Evolutionary conservation across 352 stramenopile genomes (phyloP).

Genomic region (Pythium insidiosum): DNA sequence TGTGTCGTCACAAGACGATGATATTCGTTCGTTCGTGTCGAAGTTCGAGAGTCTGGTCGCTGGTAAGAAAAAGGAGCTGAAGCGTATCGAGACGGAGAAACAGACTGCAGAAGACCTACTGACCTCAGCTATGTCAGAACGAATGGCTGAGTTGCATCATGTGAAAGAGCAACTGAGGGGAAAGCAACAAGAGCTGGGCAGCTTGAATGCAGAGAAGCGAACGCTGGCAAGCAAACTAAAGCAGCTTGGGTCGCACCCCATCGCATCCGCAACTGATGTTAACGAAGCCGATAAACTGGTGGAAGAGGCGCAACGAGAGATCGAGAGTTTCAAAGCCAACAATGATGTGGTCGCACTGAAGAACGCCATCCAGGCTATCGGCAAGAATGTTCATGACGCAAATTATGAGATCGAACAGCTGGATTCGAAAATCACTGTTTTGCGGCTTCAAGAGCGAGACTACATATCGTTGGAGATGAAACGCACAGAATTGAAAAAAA

Average conservation of each 20-base stretch:
- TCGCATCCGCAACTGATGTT: slow-evolving; percentile 42
- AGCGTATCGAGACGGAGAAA: slow-evolving; percentile 26
- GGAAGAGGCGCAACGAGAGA: slow-evolving; percentile 29
- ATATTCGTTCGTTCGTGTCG: slow-evolving; percentile 38
- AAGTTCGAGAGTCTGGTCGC: slow-evolving; percentile 39
- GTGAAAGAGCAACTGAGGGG: slow-evolving; percentile 32
- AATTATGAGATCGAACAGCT: slow-evolving; percentile 37
- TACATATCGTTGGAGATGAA: slow-evolving; percentile 43
- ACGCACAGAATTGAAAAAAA: slow-evolving; percentile 27
- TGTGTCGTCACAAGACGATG: slow-evolving; percentile 39
- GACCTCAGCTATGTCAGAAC: slow-evolving; percentile 33
- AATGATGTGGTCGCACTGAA: slow-evolving; percentile 29
- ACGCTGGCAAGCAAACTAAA: slow-evolving; percentile 27
- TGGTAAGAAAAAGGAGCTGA: slow-evolving; percentile 31
- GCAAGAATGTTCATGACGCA: slow-evolving; percentile 30
- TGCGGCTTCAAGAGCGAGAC: slow-evolving; percentile 41
- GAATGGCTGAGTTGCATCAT: slow-evolving; percentile 45
- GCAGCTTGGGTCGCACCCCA: slow-evolving; percentile 20
- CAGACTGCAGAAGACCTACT: slow-evolving; percentile 34
- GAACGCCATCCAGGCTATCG: slow-evolving; percentile 31
- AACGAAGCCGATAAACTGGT: slow-evolving; percentile 37
- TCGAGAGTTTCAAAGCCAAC: slow-evolving; percentile 35
- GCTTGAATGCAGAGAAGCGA: slow-evolving; percentile 34
- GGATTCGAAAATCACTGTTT: slow-evolving; percentile 38
- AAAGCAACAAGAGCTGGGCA: slow-evolving; percentile 31